A percentile compares a stretch with the other conserved stretches of the same genome.
Conservation (phyloP, 768 basidiomycete genomes). For the Tephrocybe sp. region DNA sequence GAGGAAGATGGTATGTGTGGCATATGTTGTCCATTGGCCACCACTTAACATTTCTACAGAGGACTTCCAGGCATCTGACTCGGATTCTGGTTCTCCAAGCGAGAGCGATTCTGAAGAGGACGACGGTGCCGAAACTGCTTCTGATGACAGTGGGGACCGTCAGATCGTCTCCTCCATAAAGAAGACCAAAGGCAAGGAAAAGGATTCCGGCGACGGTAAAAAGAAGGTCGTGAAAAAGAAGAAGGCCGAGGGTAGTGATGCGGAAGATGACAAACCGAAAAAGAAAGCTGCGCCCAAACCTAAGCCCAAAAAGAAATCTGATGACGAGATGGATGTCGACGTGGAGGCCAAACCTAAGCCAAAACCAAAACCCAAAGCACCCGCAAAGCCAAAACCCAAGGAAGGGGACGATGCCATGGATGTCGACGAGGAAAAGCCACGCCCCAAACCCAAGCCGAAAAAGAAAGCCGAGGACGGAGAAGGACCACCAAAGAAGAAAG, state of each 20-base stretch:
- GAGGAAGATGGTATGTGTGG: slow-evolving; percentile 58
- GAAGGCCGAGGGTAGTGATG: slow-evolving; percentile 44
- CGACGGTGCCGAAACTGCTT: slow-evolving; percentile 75
- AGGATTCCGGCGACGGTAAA: slow-evolving; percentile 33
- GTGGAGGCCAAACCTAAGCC: slow-evolving; percentile 31
- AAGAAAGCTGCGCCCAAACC: slow-evolving; percentile 44
- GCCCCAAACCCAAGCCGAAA: slow-evolving; percentile 42
- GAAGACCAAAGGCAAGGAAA: slow-evolving; percentile 45
- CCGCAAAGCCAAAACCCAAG: slow-evolving; percentile 34
- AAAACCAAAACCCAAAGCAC: slow-evolving; percentile 32
- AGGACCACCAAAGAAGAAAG: slow-evolving; percentile 75
- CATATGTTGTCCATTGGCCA: neutral
- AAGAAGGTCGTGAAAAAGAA: slow-evolving; percentile 38
- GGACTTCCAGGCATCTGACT: slow-evolving; percentile 85
- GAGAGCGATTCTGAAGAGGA: slow-evolving; percentile 66
- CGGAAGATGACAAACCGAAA: slow-evolving; percentile 44
- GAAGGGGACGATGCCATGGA: slow-evolving; percentile 44
- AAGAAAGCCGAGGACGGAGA: slow-evolving; percentile 36
- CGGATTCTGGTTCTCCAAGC: slow-evolving; percentile 87
- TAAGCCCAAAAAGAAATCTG: slow-evolving; percentile 42
- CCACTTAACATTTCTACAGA: slow-evolving; percentile 41
- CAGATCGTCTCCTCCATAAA: slow-evolving; percentile 47
- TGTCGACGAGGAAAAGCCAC: slow-evolving; percentile 36
- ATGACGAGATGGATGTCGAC: slow-evolving; percentile 46
- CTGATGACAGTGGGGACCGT: slow-evolving; percentile 80